Conservation (phyloP, 495 filamentous ascomycete species). For the Talaromyces ruber region DNA sequence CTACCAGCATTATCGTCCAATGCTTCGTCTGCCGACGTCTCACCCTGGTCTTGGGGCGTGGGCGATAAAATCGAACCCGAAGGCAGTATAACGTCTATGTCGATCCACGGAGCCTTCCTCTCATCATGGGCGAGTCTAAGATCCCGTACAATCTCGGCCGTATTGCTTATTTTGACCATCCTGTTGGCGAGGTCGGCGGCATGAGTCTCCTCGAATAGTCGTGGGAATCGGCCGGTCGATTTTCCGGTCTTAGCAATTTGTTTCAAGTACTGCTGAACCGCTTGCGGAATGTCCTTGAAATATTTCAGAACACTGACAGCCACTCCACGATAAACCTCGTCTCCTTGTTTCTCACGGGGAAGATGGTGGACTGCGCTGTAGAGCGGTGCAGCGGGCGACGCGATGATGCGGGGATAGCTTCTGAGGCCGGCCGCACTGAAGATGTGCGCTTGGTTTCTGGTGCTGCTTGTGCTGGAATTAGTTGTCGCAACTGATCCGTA, state of each 20-base stretch:
- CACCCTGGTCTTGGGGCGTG: slow-evolving; percentile 30
- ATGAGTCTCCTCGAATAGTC: slow-evolving; percentile 84
- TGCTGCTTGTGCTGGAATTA: slow-evolving; percentile 78
- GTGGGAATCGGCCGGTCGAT: slow-evolving; percentile 36
- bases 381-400: slow-evolving; percentile 90
- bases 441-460: slow-evolving; percentile 86
- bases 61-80: slow-evolving; percentile 54
- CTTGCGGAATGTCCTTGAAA: slow-evolving; percentile 75
- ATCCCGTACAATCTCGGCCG: slow-evolving; percentile 58
- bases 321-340: slow-evolving; percentile 79
- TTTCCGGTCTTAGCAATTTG: slow-evolving; percentile 24
- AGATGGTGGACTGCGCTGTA: slow-evolving; percentile 87
- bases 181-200: slow-evolving; percentile 80
- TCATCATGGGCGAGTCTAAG: slow-evolving; percentile 65
- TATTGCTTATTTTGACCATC: slow-evolving; percentile 71
- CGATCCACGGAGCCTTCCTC: slow-evolving; percentile 71
- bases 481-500: slow-evolving; percentile 76
- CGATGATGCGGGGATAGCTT: slow-evolving; percentile 79
- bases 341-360: slow-evolving; percentile 88
- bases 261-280: slow-evolving; percentile 52
- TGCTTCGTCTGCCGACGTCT: slow-evolving; percentile 42
- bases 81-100: slow-evolving; percentile 82
- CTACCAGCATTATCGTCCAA: slow-evolving; percentile 38
- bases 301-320: slow-evolving; percentile 91
- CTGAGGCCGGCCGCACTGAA: slow-evolving; percentile 81